Evolutionary conservation across 139 green algal species (phyloP).

Genomic region (Closterium sp.): DNA sequence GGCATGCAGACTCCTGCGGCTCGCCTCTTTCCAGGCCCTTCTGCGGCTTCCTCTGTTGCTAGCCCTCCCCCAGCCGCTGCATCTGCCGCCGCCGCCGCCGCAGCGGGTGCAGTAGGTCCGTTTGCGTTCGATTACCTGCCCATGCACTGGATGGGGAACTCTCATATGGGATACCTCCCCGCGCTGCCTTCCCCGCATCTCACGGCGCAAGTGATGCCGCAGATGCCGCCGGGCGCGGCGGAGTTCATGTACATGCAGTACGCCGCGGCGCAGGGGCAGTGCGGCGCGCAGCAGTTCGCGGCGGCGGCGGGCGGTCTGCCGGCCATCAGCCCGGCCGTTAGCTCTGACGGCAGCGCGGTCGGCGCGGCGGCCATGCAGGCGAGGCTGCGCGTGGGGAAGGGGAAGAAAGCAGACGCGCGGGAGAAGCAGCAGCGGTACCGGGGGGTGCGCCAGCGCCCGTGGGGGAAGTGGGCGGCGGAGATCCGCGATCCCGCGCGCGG

Average conservation of each 20-base stretch:
- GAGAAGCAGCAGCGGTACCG: conserved; percentile 62
- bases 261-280: not conserved
- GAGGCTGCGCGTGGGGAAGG: not conserved
- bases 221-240: not conserved
- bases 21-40: not conserved
- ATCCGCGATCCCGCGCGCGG: conserved; percentile 91
- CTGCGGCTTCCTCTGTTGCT: not conserved
- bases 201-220: not conserved
- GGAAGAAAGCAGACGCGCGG: not conserved
- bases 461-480: conserved; percentile 95
- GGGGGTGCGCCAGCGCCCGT: conserved; percentile 91
- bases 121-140: not conserved
- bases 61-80: not conserved
- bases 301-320: not conserved
- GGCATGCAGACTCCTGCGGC: not conserved
- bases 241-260: not conserved
- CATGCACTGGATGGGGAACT: not conserved
- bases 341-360: not conserved
- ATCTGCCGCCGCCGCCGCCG: not conserved
- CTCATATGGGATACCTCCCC: not conserved
- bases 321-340: not conserved
- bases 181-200: not conserved
- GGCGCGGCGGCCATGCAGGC: not conserved
- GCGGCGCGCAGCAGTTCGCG: not conserved
- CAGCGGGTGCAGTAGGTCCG: not conserved